Evolutionary conservation across 768 basidiomycete species (phyloP), one percentile per base, ranked within the genome.

Genomic region (Agrocybe pediades): DNA sequence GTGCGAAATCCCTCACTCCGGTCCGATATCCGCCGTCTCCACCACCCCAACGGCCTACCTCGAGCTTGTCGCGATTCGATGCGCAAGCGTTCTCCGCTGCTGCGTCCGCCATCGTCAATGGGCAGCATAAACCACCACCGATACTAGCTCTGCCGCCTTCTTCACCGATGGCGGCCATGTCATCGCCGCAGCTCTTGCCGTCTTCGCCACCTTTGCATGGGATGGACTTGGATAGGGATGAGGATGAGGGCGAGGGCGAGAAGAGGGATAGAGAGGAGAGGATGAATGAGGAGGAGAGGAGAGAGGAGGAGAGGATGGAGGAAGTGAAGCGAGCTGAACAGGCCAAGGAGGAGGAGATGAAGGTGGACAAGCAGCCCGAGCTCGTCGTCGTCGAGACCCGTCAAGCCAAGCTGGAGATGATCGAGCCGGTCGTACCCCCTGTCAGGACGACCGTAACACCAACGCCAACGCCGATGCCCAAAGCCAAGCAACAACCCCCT

Each of bases 391-490:
- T 41, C 2, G 49, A 49, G 1, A 49, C 27, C 36, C 13, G 19
- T 2, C 21, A 6, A 25, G 7, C 24, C 8, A 24, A 36, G 9
- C 15, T 40, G 16, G 26, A 19, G 27, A 17, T 33, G 7, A 11
- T 20, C 13, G 24, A 39, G 9, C 9, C 40, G 24, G 8, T 26
- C 41, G 39, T 41, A 17, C 4, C 25, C 2, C 11, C 20, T 40
- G 5, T 8, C 15, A 5, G 17, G 17, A 39, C 5, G 3, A 40
- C 2, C 13, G n/a, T 3, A 11, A 6, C 13, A 51, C n/a, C 42
- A 24, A 54, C 51, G 33, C 11, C 29, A 23, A 43, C 59, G 17
- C 47, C 52, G 21, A 25, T 41, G 36, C 42, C 53, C 8, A 21
- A 21, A 41, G 46, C 40, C 41, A 20, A 25, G 26, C 1, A 30